These are phyloP conservation scores for Polytolypa hystricis DNA, from an alignment of 2,329 filamentous ascomycete species.

Conservation along the genomic window DNA sequence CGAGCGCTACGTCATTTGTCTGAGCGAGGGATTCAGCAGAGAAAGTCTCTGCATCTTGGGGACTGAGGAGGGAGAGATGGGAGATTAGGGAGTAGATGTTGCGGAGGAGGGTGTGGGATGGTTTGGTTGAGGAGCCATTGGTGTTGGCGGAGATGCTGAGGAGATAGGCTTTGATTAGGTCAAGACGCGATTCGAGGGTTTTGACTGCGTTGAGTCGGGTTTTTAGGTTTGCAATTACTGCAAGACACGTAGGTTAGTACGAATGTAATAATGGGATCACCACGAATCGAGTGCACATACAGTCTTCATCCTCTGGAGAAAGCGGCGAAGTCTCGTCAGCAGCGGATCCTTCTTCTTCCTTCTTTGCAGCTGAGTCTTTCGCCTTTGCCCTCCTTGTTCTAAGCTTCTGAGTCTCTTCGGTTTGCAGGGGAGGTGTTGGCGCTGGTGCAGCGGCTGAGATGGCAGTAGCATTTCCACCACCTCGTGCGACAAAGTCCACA, in stretches of 20 bases:
- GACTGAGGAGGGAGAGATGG: conserved; percentile 70
- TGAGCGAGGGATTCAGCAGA: conserved; percentile 62
- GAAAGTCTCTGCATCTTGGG: conserved; percentile 55
- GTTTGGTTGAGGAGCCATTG: conserved; percentile 19
- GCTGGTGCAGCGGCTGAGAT: conserved; percentile 25
- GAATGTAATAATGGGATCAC: not conserved
- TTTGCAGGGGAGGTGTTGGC: conserved; percentile 16
- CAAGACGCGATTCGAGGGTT: conserved; percentile 73
- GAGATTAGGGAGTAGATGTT: conserved; percentile 78
- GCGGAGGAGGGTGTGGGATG: conserved; percentile 64
- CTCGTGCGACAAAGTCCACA: conserved; percentile 82
- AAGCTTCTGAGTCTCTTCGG: conserved; percentile 18
- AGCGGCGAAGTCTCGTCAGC: conserved; percentile 28
- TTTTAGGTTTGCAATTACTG: conserved; percentile 57
- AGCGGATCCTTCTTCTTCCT: conserved; percentile 15
- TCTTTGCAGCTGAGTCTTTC: conserved; percentile 27
- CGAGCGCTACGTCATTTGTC: conserved; percentile 71
- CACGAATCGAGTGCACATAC: conserved; percentile 26
- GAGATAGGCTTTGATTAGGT: conserved; percentile 66
- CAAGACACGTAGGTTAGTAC: conserved; percentile 5
- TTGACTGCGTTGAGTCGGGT: conserved; percentile 88
- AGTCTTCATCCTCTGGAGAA: conserved; percentile 53
- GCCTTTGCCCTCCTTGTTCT: conserved; percentile 21
- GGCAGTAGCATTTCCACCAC: conserved; percentile 67
- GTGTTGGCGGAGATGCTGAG: conserved; percentile 43